Evolutionary conservation across 176 grass and related monocot species (phyloP), one percentile per base, ranked within the genome.

Genomic region (Chrysopogon serrulatus): DNA sequence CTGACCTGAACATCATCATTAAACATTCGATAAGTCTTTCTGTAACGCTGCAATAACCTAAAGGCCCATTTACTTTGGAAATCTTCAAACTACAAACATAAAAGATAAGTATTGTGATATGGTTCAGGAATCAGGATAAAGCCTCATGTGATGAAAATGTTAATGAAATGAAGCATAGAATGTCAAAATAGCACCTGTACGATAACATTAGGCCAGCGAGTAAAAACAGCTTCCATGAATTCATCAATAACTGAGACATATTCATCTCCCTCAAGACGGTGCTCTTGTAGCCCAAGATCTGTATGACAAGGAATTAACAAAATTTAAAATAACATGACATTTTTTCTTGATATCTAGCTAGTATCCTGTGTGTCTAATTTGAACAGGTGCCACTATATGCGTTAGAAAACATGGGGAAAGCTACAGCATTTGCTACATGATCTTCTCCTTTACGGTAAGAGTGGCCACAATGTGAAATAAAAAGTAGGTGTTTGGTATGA

Each of bases 31-130:
- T 95, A 98, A 44, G 70, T 95, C 71, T 87, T 95, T 81, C 96
- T 91, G 56, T 98, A 98, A 74, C 93, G 91, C 86, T 92, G 90
- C 96, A 98, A 85, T 33, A 98, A 86, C 74, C 91, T 94, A 82
- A 98, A 91, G 33, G 96, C 93, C 96, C 96, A 98, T 86, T 98
- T 98, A 90, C 85, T 98, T 92, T 98, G 96, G 80, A 98, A 98
- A 82, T 98, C 96, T 88, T 98, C 96, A 83, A 98, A 98, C 96
- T 98, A 76, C 65, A 70, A 81, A 80, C 43, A 54, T 5, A 72
- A 33, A 81, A 74, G 34, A 54, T 8, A 82, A 47, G 57, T 72
- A 69, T 77, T 28, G 51, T 54, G 10, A 72, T 54, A 60, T 65
- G 34, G 26, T 76, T 80, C 51, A 10, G 74, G 47, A 42, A 71